Conservation (phyloP, 2,329 filamentous ascomycete genomes). For the Pyrenochaeta sp. region DNA sequence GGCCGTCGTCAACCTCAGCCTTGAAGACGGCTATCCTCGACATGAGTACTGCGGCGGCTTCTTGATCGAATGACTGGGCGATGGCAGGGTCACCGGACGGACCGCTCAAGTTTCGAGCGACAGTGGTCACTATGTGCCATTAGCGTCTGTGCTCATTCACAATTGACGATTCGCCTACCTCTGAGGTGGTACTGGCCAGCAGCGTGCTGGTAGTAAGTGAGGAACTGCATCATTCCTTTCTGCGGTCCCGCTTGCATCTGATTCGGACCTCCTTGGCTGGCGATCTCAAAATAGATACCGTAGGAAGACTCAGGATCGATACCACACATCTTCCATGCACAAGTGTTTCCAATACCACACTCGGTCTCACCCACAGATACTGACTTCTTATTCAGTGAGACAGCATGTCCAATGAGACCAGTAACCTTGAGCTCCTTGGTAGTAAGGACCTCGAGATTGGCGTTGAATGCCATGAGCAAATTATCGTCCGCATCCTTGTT, state of each 20-base stretch:
- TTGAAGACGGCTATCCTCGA: slow-evolving; percentile 99
- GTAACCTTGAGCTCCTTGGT: slow-evolving; percentile 99
- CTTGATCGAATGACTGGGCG: slow-evolving; percentile 97
- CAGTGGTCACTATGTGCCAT: slow-evolving; percentile 75
- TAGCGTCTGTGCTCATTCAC: slow-evolving; percentile 7
- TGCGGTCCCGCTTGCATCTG: slow-evolving; percentile 87
- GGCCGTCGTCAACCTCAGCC: slow-evolving; percentile 96
- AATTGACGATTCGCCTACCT: slow-evolving; percentile 23
- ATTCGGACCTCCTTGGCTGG: slow-evolving; percentile 86
- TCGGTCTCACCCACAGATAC: slow-evolving; percentile 97
- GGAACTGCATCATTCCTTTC: slow-evolving; percentile 96
- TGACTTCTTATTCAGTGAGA: slow-evolving; percentile 98
- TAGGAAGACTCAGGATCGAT: slow-evolving; percentile 95
- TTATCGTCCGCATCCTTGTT: slow-evolving; percentile 97
- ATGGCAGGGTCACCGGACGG: slow-evolving; percentile 94
- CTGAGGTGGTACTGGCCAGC: slow-evolving; percentile 95
- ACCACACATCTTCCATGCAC: slow-evolving; percentile 99
- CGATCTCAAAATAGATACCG: slow-evolving; percentile 97
- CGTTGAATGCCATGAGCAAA: slow-evolving; percentile 97
- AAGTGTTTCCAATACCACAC: slow-evolving; percentile 97
- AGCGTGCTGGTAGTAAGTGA: slow-evolving; percentile 98
- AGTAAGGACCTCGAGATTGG: slow-evolving; percentile 91
- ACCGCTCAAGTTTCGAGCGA: slow-evolving; percentile 88
- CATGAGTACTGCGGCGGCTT: slow-evolving; percentile 97
- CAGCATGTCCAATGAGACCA: slow-evolving; percentile 93